These are phyloP conservation scores for Moesziomyces aphidis DNA, from an alignment of 1,284 basidiomycete genomes.

Conservation along the genomic window DNA sequence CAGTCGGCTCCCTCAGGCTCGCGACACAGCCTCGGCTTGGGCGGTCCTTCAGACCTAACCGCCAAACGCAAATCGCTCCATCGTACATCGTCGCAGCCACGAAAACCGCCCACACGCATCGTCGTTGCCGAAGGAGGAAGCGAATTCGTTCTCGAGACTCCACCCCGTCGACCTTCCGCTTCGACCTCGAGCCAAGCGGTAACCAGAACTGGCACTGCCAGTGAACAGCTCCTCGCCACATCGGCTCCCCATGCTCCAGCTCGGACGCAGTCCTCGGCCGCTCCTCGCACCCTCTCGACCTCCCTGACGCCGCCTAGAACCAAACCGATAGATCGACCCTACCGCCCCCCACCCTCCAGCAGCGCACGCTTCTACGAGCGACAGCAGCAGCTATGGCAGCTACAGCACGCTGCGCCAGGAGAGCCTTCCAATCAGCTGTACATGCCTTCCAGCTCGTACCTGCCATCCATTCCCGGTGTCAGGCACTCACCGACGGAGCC, in stretches of 20 bases:
- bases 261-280: slow-evolving; percentile 1
- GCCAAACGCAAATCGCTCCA: slow-evolving; percentile 10
- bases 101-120: slow-evolving; percentile 11
- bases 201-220: no score
- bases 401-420: slow-evolving; percentile 8
- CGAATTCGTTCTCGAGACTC: slow-evolving; percentile 34
- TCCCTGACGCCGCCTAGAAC: slow-evolving; percentile 19
- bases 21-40: slow-evolving; percentile 11
- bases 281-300: slow-evolving; percentile 13
- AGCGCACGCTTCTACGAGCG: slow-evolving; percentile 42
- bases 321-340: slow-evolving; percentile 23
- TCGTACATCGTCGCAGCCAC: not conserved
- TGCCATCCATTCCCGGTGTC: not conserved
- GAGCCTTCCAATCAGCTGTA: slow-evolving; percentile 1
- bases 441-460: not conserved
- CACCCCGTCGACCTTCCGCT: slow-evolving; percentile 10
- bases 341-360: slow-evolving; percentile 45
- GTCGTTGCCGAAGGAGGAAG: slow-evolving; percentile 37
- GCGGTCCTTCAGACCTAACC: not conserved
- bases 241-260: slow-evolving; percentile 4
- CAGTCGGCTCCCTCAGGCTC: slow-evolving; percentile 1
- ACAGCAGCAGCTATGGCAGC: slow-evolving; percentile 32
- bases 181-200: not conserved
- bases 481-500: not conserved
- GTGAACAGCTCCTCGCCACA: not conserved